Conservation (phyloP, 2,329 filamentous ascomycete genomes). For the Alternaria longipes region DNA sequence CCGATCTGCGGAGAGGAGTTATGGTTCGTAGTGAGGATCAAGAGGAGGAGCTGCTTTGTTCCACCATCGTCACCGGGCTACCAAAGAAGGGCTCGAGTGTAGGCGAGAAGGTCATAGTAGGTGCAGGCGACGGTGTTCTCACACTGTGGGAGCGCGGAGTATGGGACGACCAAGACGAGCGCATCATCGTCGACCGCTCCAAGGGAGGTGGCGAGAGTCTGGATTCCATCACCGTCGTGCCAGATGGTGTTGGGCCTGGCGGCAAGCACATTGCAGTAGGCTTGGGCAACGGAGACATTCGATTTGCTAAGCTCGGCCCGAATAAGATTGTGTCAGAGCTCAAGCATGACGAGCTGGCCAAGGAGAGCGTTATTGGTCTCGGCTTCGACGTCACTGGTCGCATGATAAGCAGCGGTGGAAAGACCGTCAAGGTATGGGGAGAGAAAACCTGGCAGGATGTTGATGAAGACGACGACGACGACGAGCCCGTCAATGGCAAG, state of each 20-base stretch:
- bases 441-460: slow-evolving; percentile 68
- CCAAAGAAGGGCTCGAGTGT: slow-evolving; percentile 74
- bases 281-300: slow-evolving; percentile 79
- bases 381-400: slow-evolving; percentile 86
- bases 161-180: slow-evolving; percentile 95
- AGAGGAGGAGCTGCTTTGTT: slow-evolving; percentile 89
- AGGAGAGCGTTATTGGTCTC: slow-evolving; percentile 81
- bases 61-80: slow-evolving; percentile 78
- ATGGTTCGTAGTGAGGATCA: slow-evolving; percentile 92
- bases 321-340: slow-evolving; percentile 76
- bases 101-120: slow-evolving; percentile 78
- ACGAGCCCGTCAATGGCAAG: slow-evolving; percentile 51
- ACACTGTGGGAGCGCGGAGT: slow-evolving; percentile 94
- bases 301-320: slow-evolving; percentile 76
- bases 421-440: slow-evolving; percentile 88
- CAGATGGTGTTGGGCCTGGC: slow-evolving; percentile 71
- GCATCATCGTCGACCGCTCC: slow-evolving; percentile 75
- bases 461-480: slow-evolving; percentile 58
- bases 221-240: slow-evolving; percentile 78
- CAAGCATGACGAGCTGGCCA: slow-evolving; percentile 77
- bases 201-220: slow-evolving; percentile 77
- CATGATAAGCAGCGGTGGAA: slow-evolving; percentile 89
- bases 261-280: slow-evolving; percentile 82
- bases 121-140: slow-evolving; percentile 80
- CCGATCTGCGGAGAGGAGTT: slow-evolving; percentile 86